Percentiles rank a stretch among this genome's conserved stretches.
Evolutionary conservation across 768 basidiomycete genomes (phyloP).

Genomic region (Termitomyces sp.): DNA sequence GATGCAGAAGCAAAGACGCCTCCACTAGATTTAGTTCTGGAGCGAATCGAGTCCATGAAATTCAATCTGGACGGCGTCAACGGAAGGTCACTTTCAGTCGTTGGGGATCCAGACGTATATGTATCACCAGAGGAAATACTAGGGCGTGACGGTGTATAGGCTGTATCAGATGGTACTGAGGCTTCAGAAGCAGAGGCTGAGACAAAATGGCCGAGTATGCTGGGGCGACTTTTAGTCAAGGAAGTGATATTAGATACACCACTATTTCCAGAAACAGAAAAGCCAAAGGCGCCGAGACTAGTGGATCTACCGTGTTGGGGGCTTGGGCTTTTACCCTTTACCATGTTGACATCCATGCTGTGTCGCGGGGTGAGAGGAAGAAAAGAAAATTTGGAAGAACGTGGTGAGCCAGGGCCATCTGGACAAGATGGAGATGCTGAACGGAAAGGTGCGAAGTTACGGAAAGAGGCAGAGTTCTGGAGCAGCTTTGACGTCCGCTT

Average conservation of each 20-base stretch:
- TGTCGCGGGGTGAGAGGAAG: slow-evolving; percentile 37
- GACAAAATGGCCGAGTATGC: slow-evolving; percentile 61
- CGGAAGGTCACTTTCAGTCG: slow-evolving; percentile 40
- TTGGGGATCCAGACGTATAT: slow-evolving; percentile 45
- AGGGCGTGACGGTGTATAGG: slow-evolving; percentile 44
- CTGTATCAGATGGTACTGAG: slow-evolving; percentile 38
- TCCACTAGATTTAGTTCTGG: slow-evolving; percentile 28
- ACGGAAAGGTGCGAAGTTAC: slow-evolving; percentile 42
- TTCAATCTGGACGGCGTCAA: slow-evolving; percentile 37
- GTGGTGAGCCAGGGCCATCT: slow-evolving; percentile 27
- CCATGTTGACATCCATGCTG: slow-evolving; percentile 25
- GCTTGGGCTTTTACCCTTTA: slow-evolving; percentile 18
- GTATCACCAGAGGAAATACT: slow-evolving; percentile 63
- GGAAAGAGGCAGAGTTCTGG: slow-evolving; percentile 33
- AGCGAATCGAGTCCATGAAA: slow-evolving; percentile 37
- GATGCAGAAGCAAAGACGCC: slow-evolving; percentile 28
- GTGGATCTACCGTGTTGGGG: slow-evolving; percentile 44
- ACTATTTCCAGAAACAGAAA: slow-evolving; percentile 7
- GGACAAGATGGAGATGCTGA: slow-evolving; percentile 33
- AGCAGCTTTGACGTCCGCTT: slow-evolving; percentile 33
- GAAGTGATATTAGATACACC: slow-evolving; percentile 15
- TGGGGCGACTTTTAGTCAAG: slow-evolving; percentile 57
- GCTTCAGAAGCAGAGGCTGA: slow-evolving; percentile 42
- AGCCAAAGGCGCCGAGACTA: slow-evolving; percentile 43
- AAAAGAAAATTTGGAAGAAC: slow-evolving; percentile 41